Base-by-base conservation (phyloP, 1,139 yeast genomes). In the Debaryomyces robertsiae region DNA sequence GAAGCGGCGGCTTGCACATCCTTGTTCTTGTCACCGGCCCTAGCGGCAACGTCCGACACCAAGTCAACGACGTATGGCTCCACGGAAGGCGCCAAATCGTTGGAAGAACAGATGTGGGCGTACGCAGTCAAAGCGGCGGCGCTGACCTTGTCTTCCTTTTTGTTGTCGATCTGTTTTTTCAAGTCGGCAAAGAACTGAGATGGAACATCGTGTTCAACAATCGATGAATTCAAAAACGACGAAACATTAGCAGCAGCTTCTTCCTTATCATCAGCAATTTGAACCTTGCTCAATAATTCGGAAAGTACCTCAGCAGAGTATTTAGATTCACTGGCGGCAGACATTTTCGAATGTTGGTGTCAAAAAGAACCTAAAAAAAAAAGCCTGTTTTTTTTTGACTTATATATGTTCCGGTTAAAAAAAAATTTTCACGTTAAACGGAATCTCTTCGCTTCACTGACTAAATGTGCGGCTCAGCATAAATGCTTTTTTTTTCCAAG, bases 121-220 rank as follows among this genome's bases (percentile, higher is more conserved):
- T 87, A 78, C 50, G 96, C 96, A 60, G 77, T 83, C 62, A 93
- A 79, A 60, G 95, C 96, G 67, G 89, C 86, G 57, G 79, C 69
- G 54, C 84, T 75, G 55, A 73, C 73, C 42, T 65, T 63, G 48
- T 79, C 71, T 59, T 78, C 78, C 80, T 91, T 90, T 82, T 86
- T 86, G 81, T 82, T 79, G 67, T 77, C 75, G 62, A 91, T 74
- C 58, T 94, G 84, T 61, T 79, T 79, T 69, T 78, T 76, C 67
- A 93, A 81, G 66, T 85, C 82, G 48, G 68, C 69, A 69, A 91
- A 88, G 80, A 91, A 90, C 65, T 82, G 83, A 63, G 77, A 83
- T 61, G 99, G 98, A 55, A 91, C 95, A 74, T 91, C 98, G 75
- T 93, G 98, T 78, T 93, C 98, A 69, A 91, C 93, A 73, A 91